Base-by-base conservation (phyloP, 2,329 filamentous ascomycete species). In the Trichoderma endophyticum region DNA sequence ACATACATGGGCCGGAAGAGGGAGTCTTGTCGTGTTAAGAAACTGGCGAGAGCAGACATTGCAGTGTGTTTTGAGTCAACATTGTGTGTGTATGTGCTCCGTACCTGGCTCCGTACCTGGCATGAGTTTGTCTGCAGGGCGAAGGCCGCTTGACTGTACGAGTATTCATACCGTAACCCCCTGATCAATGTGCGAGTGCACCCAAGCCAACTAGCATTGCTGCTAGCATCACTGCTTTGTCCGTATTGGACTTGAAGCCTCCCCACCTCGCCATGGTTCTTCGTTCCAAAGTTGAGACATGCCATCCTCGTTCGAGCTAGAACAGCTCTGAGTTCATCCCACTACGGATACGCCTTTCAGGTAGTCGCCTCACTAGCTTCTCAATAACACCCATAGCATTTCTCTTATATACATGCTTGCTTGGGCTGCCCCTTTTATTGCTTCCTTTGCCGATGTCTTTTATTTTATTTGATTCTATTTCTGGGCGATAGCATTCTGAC, bases 241-340 rank as follows among this genome's bases (percentile, higher is more conserved):
- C 64, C 64, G 51, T 68, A 68, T 68, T 60, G 34, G 34, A 60
- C 51, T 18, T 62, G 39, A 56, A 59, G 71, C 57, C 74, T 75
- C 73, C 73, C 74, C 74, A 60, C 63, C 32, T 32, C 30, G 57
- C 65, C 71, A 72, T 73, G 71, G 71, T 71, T 71, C 73, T 75
- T 77, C 80, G 80, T 82, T 82, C 81, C 80, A 80, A 76, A 76
- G 75, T 81, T 80, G 77, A 83, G 81, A 82, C 81, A 82, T 77
- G 69, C 77, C 77, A 80, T 79, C 78, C 80, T 79, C 75, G 73
- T 77, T 78, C 73, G 51, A 61, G 71, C 60, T 72, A 72, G 67
- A 56, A 63, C 63, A 30, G 57, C 68, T 51, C 54, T 60, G 57
- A 62, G 14, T 64, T 62, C 63, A 57, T 18, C 66, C 21, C 30